Percentiles rank a stretch among this genome's conserved stretches.
phyloP scores from a whole-genome alignment of 73 alveolate species.

The Blepharisma stoltei region DNA sequence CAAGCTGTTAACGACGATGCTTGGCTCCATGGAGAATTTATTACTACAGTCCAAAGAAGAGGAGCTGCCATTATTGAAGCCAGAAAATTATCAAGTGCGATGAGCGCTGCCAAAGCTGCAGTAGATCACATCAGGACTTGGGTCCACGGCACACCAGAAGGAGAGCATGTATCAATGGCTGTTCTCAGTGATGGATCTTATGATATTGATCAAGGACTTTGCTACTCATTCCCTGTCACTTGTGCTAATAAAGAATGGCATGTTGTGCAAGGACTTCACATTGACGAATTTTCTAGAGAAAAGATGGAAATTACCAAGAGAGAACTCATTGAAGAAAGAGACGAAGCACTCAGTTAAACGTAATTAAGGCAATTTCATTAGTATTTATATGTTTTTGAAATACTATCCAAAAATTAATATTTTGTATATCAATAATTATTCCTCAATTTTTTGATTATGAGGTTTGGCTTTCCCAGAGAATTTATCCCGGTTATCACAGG shows the following conservation, averaged over 20 bases:
- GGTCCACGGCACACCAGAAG: conserved; percentile 68
- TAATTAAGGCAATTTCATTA: neutral
- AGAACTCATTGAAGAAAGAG: conserved; percentile 53
- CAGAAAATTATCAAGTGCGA: conserved; percentile 63
- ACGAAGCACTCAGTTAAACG: conserved; percentile 28
- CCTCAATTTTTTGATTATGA: too few species aligned
- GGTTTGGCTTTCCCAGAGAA: too few species aligned
- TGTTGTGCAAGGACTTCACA: conserved; percentile 57
- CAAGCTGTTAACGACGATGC: conserved; percentile 55
- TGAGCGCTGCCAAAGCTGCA: conserved; percentile 92
- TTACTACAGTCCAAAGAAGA: conserved; percentile 68
- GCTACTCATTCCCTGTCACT: conserved; percentile 78
- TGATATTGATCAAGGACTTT: conserved; percentile 59
- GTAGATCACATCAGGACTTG: conserved; percentile 76
- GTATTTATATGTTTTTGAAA: neutral
- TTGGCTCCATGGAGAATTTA: conserved; percentile 57
- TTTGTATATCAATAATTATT: too few species aligned
- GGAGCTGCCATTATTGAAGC: conserved; percentile 82
- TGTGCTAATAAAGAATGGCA: conserved; percentile 65
- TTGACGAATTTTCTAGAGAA: conserved; percentile 42
- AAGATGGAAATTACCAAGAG: conserved; percentile 46
- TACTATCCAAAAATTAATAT: too few species aligned
- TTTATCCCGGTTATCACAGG: too few species aligned
- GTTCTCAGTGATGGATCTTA: conserved; percentile 62
- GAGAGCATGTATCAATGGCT: conserved; percentile 73